phyloP scores from a whole-genome alignment of 1,284 basidiomycete genomes.

The Laetiporus sulphureus region DNA sequence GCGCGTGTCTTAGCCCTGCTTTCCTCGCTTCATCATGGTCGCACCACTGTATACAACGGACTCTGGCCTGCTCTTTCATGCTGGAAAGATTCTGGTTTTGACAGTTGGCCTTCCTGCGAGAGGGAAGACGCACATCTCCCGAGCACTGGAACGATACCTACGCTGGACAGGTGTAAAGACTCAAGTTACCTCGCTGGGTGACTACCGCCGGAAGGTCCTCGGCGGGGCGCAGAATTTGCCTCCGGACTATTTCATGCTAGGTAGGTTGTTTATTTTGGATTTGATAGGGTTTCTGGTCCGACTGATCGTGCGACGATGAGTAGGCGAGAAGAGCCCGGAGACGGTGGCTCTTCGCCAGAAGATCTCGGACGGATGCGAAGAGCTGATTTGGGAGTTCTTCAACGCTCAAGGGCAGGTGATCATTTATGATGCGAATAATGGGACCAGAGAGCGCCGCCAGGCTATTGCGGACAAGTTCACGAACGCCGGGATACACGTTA shows the following conservation, averaged over 20 bases:
- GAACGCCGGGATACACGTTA: constrained; percentile 80
- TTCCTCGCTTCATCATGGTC: constrained; percentile 48
- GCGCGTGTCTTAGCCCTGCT: background rate
- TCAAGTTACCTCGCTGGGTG: constrained; percentile 89
- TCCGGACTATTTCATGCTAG: constrained; percentile 85
- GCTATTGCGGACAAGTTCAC: constrained; percentile 81
- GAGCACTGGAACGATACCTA: constrained; percentile 92
- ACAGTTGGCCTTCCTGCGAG: constrained; percentile 91
- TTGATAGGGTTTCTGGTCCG: background rate
- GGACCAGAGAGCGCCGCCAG: constrained; percentile 62
- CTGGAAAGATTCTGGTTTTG: constrained; percentile 89
- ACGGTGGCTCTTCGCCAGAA: constrained; percentile 72
- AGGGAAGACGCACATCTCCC: constrained; percentile 95
- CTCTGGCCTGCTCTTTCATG: constrained; percentile 85
- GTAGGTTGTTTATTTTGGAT: constrained; percentile 28
- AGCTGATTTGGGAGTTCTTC: constrained; percentile 88
- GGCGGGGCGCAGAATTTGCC: constrained; percentile 88
- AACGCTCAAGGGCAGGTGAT: constrained; percentile 87
- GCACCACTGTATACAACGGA: constrained; percentile 84
- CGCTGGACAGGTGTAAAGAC: constrained; percentile 98
- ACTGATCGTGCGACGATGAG: no score
- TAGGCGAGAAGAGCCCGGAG: constrained; percentile 69
- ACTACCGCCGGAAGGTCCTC: constrained; percentile 86
- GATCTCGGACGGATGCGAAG: constrained; percentile 80
- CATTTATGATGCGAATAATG: constrained; percentile 99